phyloP scores from a whole-genome alignment of 2,329 filamentous ascomycete species.

The Xylaria sp. region DNA sequence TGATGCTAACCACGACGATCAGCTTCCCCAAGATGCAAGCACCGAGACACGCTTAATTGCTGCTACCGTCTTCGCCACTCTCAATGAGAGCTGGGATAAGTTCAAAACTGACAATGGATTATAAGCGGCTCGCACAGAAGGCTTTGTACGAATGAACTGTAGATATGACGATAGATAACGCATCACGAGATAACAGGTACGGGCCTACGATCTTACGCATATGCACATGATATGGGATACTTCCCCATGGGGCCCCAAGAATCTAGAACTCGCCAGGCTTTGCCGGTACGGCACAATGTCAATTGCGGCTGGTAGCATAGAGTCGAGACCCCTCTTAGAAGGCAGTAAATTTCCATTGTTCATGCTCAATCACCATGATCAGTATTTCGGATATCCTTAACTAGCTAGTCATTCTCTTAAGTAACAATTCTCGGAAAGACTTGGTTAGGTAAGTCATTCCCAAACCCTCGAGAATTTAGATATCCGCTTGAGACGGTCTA shows the following conservation, averaged over 20 bases:
- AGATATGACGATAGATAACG: conserved; percentile 21
- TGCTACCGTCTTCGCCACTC: conserved; percentile 67
- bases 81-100: conserved; percentile 77
- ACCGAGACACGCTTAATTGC: conserved; percentile 72
- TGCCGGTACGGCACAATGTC: background rate
- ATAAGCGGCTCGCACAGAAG: conserved; percentile 41
- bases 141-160: conserved; percentile 7
- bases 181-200: conserved; percentile 12
- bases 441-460: background rate
- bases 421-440: background rate
- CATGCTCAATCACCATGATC: background rate
- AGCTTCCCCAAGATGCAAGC: conserved; percentile 68
- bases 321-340: background rate
- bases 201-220: conserved; percentile 14
- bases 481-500: background rate
- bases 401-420: conserved; percentile 7
- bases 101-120: conserved; percentile 73
- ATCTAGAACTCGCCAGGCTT: conserved; percentile 9
- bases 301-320: background rate
- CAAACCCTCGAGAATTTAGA: too few species aligned
- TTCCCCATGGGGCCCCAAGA: conserved; percentile 9
- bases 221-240: conserved; percentile 17
- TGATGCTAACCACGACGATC: conserved; percentile 24
- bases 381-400: conserved; percentile 15
- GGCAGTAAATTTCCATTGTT: background rate